Evolutionary conservation across 2,329 filamentous ascomycete genomes (phyloP).

Genomic region (Microdochium paspali): DNA sequence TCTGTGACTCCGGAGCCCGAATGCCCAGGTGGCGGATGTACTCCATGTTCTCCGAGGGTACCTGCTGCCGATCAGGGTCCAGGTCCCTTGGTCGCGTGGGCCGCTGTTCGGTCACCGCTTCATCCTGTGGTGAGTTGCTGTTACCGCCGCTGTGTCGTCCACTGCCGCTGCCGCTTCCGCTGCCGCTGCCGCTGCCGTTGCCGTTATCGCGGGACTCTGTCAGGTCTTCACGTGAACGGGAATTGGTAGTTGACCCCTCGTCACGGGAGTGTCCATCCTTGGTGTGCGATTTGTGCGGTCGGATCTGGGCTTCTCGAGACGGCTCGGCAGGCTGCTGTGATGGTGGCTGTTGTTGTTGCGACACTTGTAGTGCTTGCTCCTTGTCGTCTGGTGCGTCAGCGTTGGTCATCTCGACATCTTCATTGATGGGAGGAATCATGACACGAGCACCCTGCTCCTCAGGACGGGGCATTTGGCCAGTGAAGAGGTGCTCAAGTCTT

Average conservation of each 20-base stretch:
- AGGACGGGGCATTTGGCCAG: slow-evolving; percentile 49
- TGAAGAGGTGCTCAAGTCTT: slow-evolving; percentile 72
- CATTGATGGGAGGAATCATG: slow-evolving; percentile 13
- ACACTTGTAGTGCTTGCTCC: slow-evolving; percentile 1
- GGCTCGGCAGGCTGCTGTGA: slow-evolving; percentile 17
- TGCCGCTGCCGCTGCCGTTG: slow-evolving; percentile 9
- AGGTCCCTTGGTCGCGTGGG: slow-evolving; percentile 69
- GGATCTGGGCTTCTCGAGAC: slow-evolving; percentile 39
- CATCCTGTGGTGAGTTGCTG: slow-evolving; percentile 30
- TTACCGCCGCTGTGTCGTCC: slow-evolving; percentile 13
- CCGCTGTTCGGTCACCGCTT: slow-evolving; percentile 53
- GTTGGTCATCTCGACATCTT: slow-evolving; percentile 18
- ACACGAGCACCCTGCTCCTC: slow-evolving; percentile 20
- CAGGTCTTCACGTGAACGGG: slow-evolving; percentile 34
- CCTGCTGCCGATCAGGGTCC: slow-evolving; percentile 67
- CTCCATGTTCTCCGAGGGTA: slow-evolving; percentile 68
- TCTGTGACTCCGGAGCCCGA: slow-evolving; percentile 44
- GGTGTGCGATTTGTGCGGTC: slow-evolving; percentile 16
- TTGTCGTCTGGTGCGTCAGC: slow-evolving; percentile 25
- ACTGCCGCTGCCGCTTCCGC: slow-evolving; percentile 16
- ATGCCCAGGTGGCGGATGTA: slow-evolving; percentile 70
- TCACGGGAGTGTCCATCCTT: slow-evolving; percentile 33
- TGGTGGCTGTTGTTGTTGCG: slow-evolving; percentile 12
- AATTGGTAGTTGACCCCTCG: slow-evolving; percentile 31
- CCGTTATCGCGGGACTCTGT: slow-evolving; percentile 28